Base-by-base conservation (phyloP, 495 filamentous ascomycete genomes). In the Daldinia vernicosa region DNA sequence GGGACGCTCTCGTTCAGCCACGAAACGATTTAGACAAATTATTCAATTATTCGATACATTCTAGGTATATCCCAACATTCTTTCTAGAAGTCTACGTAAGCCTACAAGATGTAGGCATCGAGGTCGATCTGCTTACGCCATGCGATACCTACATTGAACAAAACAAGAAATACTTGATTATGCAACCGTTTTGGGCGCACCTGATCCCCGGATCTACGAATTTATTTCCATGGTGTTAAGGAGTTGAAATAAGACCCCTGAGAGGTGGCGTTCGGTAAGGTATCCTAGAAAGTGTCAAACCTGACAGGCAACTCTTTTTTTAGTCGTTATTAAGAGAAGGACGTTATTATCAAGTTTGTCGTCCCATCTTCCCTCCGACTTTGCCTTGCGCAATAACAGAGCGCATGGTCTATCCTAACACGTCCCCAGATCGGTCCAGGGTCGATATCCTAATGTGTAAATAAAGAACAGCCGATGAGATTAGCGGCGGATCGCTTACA, bases 21-120 rank as follows among this genome's bases (percentile, higher is more conserved):
- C 70, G 66, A 73, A 69, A 66, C 70, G 61, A 69, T 66, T 66
- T 66, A 73, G 66, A 59, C 61, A 69, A 54, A 73, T 69, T 66
- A 60, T 63, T 52, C 37, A n/a, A n/a, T n/a, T n/a, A n/a, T n/a
- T n/a, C n/a, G n/a, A n/a, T n/a, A n/a, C n/a, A n/a, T n/a, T n/a
- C n/a, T n/a, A n/a, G n/a, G n/a, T n/a, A n/a, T n/a, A 67, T 56
- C 35, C 53, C 59, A 26, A 40, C 64, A 60, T 45, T 62, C 37
- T 63, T 67, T 72, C 59, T 72, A 64, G 64, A 72, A 67, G 50
- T 50, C 53, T 26, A 66, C 66, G 61, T 69, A 69, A 66, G 50
- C 70, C 32, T 15, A 30, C 27, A 14, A 57, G 56, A 22, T 27
- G 47, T 24, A 30, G 15, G 37, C 28, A 51, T 12, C 14, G 6